Conservation (phyloP, 805 yeast genomes). For the Kodamaea leandrae region DNA sequence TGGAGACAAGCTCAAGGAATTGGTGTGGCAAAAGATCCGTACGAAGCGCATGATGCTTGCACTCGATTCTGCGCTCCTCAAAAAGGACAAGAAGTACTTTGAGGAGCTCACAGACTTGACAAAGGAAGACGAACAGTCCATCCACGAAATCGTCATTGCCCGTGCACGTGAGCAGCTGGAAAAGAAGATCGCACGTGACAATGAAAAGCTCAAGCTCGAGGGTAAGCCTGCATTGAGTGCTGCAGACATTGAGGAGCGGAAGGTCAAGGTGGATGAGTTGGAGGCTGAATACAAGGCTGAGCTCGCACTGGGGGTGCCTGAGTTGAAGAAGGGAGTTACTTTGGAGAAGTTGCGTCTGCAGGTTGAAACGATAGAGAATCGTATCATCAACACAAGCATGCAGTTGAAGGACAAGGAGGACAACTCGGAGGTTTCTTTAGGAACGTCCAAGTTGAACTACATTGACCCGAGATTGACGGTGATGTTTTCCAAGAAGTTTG, state of each 20-base stretch:
- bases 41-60: conserved; percentile 66
- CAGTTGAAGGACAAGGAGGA: conserved; percentile 92
- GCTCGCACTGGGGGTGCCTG: conserved; percentile 55
- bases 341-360: conserved; percentile 73
- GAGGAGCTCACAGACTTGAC: conserved; percentile 64
- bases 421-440: conserved; percentile 87
- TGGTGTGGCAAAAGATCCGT: conserved; percentile 80
- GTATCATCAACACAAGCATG: conserved; percentile 65
- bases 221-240: conserved; percentile 52
- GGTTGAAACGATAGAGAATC: conserved; percentile 65
- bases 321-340: conserved; percentile 46
- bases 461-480: conserved; percentile 93
- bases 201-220: conserved; percentile 66
- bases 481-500: conserved; percentile 78
- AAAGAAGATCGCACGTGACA: conserved; percentile 71
- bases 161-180: conserved; percentile 63
- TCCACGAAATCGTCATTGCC: conserved; percentile 59
- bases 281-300: conserved; percentile 55
- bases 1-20: conserved; percentile 70
- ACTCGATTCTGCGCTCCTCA: conserved; percentile 53
- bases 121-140: conserved; percentile 58
- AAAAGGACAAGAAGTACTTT: conserved; percentile 57
- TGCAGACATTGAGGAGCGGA: conserved; percentile 55
- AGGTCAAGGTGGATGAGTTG: conserved; percentile 53
- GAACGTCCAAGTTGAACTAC: conserved; percentile 91